These are phyloP conservation scores for Cavenderia fasciculata DNA, from an alignment of 78 protist species.

Conservation along the genomic window DNA sequence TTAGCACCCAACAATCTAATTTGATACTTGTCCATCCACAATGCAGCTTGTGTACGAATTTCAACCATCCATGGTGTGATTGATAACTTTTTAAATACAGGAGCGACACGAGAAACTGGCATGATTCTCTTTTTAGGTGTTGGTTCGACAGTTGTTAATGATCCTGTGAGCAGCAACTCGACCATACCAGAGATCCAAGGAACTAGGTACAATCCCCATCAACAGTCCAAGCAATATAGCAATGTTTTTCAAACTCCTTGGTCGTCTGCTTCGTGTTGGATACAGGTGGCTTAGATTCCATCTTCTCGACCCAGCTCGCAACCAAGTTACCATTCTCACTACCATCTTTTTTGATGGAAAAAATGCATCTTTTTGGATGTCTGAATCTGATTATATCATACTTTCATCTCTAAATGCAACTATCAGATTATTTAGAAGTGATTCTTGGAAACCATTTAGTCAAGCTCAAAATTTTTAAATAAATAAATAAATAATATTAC, in stretches of 20 bases:
- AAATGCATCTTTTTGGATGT: background rate
- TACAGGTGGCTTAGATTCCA: background rate
- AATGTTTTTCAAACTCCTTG: background rate
- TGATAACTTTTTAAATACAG: background rate
- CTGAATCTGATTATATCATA: background rate
- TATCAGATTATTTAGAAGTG: background rate
- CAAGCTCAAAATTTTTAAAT: no score
- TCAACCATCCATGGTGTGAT: background rate
- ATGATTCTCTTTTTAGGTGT: background rate
- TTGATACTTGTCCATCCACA: background rate
- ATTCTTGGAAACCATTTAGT: no score
- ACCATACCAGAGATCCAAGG: background rate
- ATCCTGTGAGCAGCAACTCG: background rate
- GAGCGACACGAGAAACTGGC: background rate
- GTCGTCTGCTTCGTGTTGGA: background rate
- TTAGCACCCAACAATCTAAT: background rate
- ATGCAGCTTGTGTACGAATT: background rate
- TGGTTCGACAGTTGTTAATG: background rate
- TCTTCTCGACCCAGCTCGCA: background rate
- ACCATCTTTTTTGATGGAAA: no score
- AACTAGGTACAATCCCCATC: background rate
- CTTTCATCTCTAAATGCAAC: background rate
- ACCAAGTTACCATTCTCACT: background rate
- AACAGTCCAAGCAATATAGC: background rate
- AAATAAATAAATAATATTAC: no score